A percentile compares a stretch with the other conserved stretches of the same genome.
Evolutionary conservation across 164 flowering plant genomes (phyloP).

Genomic region (Vitis labrusca): DNA sequence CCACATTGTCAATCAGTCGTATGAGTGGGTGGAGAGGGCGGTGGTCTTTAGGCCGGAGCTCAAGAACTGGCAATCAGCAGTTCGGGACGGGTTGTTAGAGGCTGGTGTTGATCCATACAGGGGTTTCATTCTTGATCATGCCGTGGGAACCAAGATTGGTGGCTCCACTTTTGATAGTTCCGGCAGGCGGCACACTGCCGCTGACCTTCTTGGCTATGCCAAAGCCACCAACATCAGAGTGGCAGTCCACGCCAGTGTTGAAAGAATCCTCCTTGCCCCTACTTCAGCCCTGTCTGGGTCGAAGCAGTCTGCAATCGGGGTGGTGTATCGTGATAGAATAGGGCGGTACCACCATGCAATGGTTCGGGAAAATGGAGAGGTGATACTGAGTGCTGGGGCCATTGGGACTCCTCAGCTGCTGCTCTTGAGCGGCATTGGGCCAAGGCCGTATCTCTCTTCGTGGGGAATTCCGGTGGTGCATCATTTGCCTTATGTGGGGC

Average conservation of each 20-base stretch:
- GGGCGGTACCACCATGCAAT: conserved; percentile 75
- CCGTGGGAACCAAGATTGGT: conserved; percentile 76
- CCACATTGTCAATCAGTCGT: conserved; percentile 53
- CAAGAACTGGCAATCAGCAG: conserved; percentile 72
- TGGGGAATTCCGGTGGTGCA: conserved; percentile 74
- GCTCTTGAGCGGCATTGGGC: conserved; percentile 80
- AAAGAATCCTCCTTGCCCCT: conserved; percentile 52
- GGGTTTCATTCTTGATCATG: conserved; percentile 61
- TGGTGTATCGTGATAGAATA: conserved; percentile 49
- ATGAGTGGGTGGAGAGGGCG: conserved; percentile 75
- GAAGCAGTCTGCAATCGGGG: conserved; percentile 53
- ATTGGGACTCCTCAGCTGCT: conserved; percentile 88
- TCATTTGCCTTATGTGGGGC: conserved; percentile 66
- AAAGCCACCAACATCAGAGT: conserved; percentile 47
- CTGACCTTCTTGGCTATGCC: conserved; percentile 61
- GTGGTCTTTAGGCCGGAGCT: conserved; percentile 64
- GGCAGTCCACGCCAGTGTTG: conserved; percentile 63
- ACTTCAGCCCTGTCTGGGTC: conserved; percentile 12
- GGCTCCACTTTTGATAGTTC: conserved; percentile 67
- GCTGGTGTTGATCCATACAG: conserved; percentile 69
- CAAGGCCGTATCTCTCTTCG: conserved; percentile 58
- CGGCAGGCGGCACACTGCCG: conserved; percentile 70
- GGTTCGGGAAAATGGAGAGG: conserved; percentile 60
- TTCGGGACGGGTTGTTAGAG: conserved; percentile 65
- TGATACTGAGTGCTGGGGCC: conserved; percentile 76